Base-by-base conservation (phyloP, 148 eudicot genomes). In the Chenopodium album region DNA sequence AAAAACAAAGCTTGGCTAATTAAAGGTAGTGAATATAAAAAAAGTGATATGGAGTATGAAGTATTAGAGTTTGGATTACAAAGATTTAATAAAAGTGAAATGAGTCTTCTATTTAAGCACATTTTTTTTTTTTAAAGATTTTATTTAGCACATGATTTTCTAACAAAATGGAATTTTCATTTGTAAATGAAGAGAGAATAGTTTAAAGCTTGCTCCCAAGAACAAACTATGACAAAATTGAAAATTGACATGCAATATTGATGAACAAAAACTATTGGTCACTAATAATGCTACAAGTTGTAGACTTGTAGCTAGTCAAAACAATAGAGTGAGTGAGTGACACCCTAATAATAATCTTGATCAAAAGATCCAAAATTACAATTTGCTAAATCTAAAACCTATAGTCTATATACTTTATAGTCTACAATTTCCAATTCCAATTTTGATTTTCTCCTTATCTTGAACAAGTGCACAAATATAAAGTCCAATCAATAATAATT, bases 401-500 rank as follows among this genome's bases (percentile, higher is more conserved):
- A 48, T 48, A 48, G 52, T 48, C 44, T 9, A 48, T 48, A 48
- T 48, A 10, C 52, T 48, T 10, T 71, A 19, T 23, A 73, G 59
- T 20, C 56, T 73, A 73, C 76, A 47, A 47, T 73, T 23, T 74
- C 14, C 32, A 74, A 74, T 59, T 71, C 54, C 32, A 41, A 80
- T 9, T 74, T 81, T 74, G 83, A 47, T 74, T 81, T 48, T 1
- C 62, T 56, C 54, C 50, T 37, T 11, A 29, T 66, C 31, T 23
- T 31, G 14, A 41, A 74, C 60, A 73, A 34, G 46, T 79, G 83
- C 82, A 81, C 79, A 81, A 75, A 81, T 75, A 71, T 34, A 5
- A 84, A 80, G 81, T 76, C 86, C 72, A 63, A 84, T 84, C 82
- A 48, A 64, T 26, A 62, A 79, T 76, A 76, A 80, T 76, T 73